Base-by-base conservation (phyloP, 805 yeast genomes). In the Candida nonsorbophila region DNA sequence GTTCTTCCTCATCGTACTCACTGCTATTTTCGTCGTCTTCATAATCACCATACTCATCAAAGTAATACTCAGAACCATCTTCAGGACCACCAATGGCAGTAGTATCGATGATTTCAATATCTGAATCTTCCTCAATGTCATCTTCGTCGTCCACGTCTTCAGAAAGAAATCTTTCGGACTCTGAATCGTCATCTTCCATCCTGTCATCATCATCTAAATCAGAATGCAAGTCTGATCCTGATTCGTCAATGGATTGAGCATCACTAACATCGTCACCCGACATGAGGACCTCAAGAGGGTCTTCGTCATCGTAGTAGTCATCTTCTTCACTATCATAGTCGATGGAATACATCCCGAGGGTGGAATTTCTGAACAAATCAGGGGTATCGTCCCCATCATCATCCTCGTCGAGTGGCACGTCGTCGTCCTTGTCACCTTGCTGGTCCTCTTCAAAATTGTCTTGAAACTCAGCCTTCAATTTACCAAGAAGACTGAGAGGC, bases 311-410 rank as follows among this genome's bases (percentile, higher is more conserved):
- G 25, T 47, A 55, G 15, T 67, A 74, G 15, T 64, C 69, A 22
- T 68, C 77, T 8, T 74, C 81, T 19, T 77, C 82, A 24, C 74
- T 73, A 38, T 76, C 81, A 20, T 73, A 69, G 29, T 80, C 92
- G 22, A 84, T 79, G 44, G 90, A 97, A 50, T 82, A 90, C 94
- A 90, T 88, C 2, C 96, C 97, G 22, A 90, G 64, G 0, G 97
- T 84, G 0, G 97, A 88, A 49, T 92, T 88, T 22, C 81, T 66
- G 54, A 90, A 77, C 46, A 88, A 62, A 50, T 88, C 88, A 0
- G 94, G 87, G 0, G 87, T 74, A 30, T 85, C 90, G 30, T 82
- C 94, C 17, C 69, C 49, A 16, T 65, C 59, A 20, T 79, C 85
- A 16, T 71, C 76, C n/a, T 76, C 84, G 6, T 52, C 58, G 7